phyloP scores from a whole-genome alignment of 495 filamentous ascomycete genomes.

The Aspergillus kassunensis region DNA sequence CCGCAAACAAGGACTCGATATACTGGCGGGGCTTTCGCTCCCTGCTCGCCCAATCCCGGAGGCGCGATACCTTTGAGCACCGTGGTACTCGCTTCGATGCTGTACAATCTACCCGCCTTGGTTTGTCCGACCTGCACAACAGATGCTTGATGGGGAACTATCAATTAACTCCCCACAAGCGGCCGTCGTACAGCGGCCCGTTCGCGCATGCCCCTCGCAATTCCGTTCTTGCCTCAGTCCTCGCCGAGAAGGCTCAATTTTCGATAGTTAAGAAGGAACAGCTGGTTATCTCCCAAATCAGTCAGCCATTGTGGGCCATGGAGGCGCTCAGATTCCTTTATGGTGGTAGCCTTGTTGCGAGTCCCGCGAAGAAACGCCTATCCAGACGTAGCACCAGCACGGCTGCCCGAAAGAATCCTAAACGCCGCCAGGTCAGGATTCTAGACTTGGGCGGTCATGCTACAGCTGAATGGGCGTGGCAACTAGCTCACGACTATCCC shows the following conservation, averaged over 20 bases:
- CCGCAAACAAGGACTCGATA: conserved; percentile 64
- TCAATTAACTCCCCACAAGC: conserved; percentile 49
- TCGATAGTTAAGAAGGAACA: conserved; percentile 67
- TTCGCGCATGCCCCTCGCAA: conserved; percentile 53
- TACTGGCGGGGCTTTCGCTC: conserved; percentile 88
- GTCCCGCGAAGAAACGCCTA: conserved; percentile 63
- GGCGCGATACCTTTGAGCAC: conserved; percentile 75
- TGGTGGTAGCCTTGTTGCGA: conserved; percentile 74
- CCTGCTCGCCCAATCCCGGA: conserved; percentile 52
- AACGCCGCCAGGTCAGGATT: conserved; percentile 50
- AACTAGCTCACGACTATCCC: conserved; percentile 77
- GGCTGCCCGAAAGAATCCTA: background rate
- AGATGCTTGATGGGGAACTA: conserved; percentile 76
- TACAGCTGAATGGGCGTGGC: conserved; percentile 93
- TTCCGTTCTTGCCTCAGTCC: conserved; percentile 35
- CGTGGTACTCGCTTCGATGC: conserved; percentile 84
- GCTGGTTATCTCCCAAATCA: conserved; percentile 72
- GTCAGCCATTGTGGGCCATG: conserved; percentile 73
- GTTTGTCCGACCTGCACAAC: conserved; percentile 57
- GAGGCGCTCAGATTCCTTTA: conserved; percentile 72
- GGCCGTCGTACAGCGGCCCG: conserved; percentile 47
- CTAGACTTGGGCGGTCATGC: conserved; percentile 86
- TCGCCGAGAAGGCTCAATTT: conserved; percentile 47
- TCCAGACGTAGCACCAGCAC: conserved; percentile 17
- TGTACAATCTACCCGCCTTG: conserved; percentile 74